Evolutionary conservation across 164 flowering plant species (phyloP).

Genomic region (Santalum album): DNA sequence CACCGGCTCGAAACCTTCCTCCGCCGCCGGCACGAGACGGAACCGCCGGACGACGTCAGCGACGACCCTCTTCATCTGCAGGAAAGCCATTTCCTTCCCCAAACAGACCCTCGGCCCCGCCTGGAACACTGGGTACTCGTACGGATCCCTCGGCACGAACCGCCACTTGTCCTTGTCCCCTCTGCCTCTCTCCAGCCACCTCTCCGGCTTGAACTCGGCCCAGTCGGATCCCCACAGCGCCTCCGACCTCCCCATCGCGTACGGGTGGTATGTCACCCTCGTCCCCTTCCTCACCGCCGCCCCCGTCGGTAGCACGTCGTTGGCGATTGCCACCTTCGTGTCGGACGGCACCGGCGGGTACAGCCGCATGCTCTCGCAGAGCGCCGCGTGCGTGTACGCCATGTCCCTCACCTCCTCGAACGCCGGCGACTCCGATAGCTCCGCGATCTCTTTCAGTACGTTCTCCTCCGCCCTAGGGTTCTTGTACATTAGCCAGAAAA

Average conservation of each 20-base stretch:
- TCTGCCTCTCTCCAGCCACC: conserved; percentile 18
- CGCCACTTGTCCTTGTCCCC: conserved; percentile 10
- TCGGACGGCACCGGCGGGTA: conserved; percentile 29
- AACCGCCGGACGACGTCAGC: too few relatives aligned
- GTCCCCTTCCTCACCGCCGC: conserved; percentile 19
- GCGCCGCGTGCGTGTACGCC: conserved; percentile 25
- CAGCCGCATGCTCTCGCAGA: conserved; percentile 29
- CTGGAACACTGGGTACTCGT: conserved; percentile 25
- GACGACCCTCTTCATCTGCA: too few relatives aligned
- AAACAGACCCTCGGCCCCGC: conserved; percentile 35
- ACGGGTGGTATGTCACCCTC: conserved; percentile 18
- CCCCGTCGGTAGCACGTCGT: conserved; percentile 27
- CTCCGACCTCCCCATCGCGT: conserved; percentile 31
- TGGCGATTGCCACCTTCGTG: conserved; percentile 14
- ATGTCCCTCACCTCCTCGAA: conserved; percentile 18
- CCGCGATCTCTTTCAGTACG: conserved; percentile 24
- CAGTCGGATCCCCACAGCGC: conserved; percentile 23
- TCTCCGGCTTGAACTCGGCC: conserved; percentile 21
- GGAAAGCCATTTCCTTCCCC: too few relatives aligned
- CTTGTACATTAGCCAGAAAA: conserved; percentile 29
- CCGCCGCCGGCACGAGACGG: too few relatives aligned
- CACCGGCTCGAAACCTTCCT: too few relatives aligned
- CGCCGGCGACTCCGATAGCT: background rate
- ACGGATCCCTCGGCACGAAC: conserved; percentile 20
- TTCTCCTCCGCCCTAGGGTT: conserved; percentile 21